These are phyloP conservation scores for Microsporum canis DNA, from an alignment of 2,329 filamentous ascomycete genomes.

Conservation along the genomic window DNA sequence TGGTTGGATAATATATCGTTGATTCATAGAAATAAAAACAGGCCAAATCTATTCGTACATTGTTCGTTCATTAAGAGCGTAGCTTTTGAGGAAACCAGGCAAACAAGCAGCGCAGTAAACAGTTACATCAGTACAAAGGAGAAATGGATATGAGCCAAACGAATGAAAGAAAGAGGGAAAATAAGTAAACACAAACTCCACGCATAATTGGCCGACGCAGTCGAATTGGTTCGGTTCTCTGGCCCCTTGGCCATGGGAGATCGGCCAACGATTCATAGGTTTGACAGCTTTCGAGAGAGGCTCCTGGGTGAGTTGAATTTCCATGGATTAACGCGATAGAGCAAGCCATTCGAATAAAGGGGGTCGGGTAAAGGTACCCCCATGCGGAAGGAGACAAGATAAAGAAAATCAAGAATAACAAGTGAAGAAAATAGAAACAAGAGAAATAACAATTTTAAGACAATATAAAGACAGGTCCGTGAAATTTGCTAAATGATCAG, in stretches of 20 bases:
- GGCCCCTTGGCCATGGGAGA: background rate
- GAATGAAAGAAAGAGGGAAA: background rate
- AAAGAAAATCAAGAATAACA: background rate
- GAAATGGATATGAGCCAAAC: conserved; percentile 1
- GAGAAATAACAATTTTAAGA: conserved; percentile 6
- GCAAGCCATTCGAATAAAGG: background rate
- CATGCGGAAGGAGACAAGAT: background rate
- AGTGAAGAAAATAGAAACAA: background rate
- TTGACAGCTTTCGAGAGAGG: background rate
- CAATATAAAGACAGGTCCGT: background rate
- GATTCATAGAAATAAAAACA: conserved; percentile 2
- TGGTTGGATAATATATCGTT: background rate
- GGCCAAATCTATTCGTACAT: conserved; percentile 5
- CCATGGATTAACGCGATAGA: background rate
- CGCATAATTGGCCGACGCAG: background rate
- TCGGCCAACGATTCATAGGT: background rate
- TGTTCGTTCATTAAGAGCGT: conserved; percentile 5
- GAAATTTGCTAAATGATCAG: conserved; percentile 3
- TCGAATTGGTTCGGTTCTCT: background rate
- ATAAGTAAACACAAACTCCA: background rate
- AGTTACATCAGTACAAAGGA: conserved; percentile 4
- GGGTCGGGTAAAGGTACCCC: background rate
- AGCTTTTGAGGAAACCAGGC: conserved; percentile 1
- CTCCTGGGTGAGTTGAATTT: background rate
- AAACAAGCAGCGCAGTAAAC: conserved; percentile 1